phyloP scores from a whole-genome alignment of 352 stramenopile species.

The Globisporangium parvum region DNA sequence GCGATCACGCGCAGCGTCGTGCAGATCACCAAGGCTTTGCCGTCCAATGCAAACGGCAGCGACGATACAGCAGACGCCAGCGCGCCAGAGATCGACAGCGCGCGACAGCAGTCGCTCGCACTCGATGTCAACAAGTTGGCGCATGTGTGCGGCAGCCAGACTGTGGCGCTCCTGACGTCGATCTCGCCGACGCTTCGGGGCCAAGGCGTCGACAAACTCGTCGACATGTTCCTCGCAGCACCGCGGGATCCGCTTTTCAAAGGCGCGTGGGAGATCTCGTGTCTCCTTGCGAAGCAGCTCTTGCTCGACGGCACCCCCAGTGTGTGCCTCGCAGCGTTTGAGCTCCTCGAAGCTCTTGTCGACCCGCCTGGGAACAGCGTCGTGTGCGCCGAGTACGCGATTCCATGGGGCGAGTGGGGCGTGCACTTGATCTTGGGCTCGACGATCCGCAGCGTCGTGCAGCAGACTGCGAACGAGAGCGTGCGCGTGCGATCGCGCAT shows the following conservation, averaged over 20 bases:
- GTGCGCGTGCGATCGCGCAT: slow-evolving; percentile 57
- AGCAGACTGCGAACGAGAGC: slow-evolving; percentile 59
- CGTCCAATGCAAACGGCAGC: not conserved
- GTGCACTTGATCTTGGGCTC: slow-evolving; percentile 71
- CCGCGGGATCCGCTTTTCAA: slow-evolving; percentile 35
- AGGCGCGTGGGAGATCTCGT: slow-evolving; percentile 67
- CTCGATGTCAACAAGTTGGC: slow-evolving; percentile 57
- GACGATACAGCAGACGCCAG: slow-evolving; percentile 11
- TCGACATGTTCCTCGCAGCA: slow-evolving; percentile 30
- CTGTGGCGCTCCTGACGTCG: slow-evolving; percentile 49
- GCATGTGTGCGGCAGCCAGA: slow-evolving; percentile 43
- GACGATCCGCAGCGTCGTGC: slow-evolving; percentile 66
- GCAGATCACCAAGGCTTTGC: slow-evolving; percentile 48
- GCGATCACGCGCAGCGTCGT: slow-evolving; percentile 66
- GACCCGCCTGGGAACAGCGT: slow-evolving; percentile 25
- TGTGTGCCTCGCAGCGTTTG: slow-evolving; percentile 48
- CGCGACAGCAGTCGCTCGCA: slow-evolving; percentile 38
- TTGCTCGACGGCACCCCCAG: slow-evolving; percentile 37
- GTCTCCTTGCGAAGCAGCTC: slow-evolving; percentile 60
- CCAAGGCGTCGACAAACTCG: slow-evolving; percentile 50
- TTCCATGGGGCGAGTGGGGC: slow-evolving; percentile 77
- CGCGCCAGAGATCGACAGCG: slow-evolving; percentile 47
- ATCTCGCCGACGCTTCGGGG: slow-evolving; percentile 29
- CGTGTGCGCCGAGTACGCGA: slow-evolving; percentile 29
- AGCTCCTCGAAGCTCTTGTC: slow-evolving; percentile 50